These are phyloP conservation scores for Centella asiatica DNA, from an alignment of 129 eudicot genomes.

Conservation along the genomic window DNA sequence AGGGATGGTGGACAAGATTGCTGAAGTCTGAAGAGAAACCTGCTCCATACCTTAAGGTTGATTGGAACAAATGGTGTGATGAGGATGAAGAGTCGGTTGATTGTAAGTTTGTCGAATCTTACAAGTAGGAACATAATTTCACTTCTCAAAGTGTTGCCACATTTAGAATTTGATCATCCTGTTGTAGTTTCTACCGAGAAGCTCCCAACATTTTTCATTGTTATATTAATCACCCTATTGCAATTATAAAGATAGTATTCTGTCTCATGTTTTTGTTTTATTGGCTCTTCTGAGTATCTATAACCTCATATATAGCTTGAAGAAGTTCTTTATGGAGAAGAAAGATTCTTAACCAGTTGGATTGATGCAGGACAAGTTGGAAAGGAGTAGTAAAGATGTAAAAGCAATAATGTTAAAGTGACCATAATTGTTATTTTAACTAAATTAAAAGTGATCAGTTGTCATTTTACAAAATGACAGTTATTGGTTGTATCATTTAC, in stretches of 20 bases:
- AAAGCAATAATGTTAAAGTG: background rate
- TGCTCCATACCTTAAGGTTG: slow-evolving; percentile 82
- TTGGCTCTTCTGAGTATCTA: background rate
- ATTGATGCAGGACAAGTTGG: background rate
- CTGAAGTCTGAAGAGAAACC: slow-evolving; percentile 73
- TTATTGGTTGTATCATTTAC: background rate
- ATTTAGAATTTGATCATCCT: background rate
- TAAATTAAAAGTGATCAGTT: background rate
- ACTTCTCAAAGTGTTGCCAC: background rate
- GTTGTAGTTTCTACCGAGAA: background rate
- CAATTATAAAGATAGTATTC: background rate
- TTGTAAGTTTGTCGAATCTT: slow-evolving; percentile 36
- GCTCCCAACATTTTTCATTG: background rate
- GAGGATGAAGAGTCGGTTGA: slow-evolving; percentile 66
- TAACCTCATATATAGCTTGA: background rate
- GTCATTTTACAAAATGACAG: background rate
- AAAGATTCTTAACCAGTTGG: background rate
- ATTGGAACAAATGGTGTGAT: slow-evolving; percentile 94
- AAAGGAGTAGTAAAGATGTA: background rate
- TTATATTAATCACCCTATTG: background rate
- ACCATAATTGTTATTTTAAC: background rate
- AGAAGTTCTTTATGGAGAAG: background rate
- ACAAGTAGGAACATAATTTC: background rate
- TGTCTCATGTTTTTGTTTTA: slow-evolving; percentile 9
- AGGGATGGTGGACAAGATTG: slow-evolving; percentile 83